Evolutionary conservation across 2,329 filamentous ascomycete genomes (phyloP).

Genomic region (Diaporthe sp.): DNA sequence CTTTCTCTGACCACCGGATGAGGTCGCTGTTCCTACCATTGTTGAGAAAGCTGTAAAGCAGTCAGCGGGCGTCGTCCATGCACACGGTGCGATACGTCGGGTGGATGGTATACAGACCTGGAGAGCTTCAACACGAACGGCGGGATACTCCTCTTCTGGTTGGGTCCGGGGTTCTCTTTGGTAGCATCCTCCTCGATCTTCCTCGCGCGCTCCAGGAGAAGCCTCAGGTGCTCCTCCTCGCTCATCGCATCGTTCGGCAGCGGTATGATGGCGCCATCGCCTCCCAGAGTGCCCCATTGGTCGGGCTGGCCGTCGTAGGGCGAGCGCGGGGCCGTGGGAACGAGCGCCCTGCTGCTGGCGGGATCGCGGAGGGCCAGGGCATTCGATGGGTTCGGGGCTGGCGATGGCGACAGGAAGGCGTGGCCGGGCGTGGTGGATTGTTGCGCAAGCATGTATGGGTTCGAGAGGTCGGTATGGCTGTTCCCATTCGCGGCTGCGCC

Average conservation of each 20-base stretch:
- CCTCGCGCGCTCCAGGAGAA: conserved; percentile 45
- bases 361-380: conserved; percentile 63
- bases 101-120: conserved; percentile 72
- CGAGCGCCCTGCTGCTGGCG: conserved; percentile 63
- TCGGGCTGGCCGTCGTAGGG: conserved; percentile 43
- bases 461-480: conserved; percentile 51
- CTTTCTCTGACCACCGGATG: conserved; percentile 96
- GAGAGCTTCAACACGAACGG: conserved; percentile 98
- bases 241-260: conserved; percentile 55
- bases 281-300: conserved; percentile 52
- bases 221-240: conserved; percentile 81
- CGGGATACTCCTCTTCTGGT: conserved; percentile 67
- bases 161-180: conserved; percentile 72
- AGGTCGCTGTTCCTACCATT: conserved; percentile 92
- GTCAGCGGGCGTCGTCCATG: conserved; percentile 36
- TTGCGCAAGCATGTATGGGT: conserved; percentile 51
- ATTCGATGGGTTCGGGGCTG: conserved; percentile 51
- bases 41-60: conserved; percentile 81
- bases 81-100: conserved; percentile 18
- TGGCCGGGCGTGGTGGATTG: conserved; percentile 36
- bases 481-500: conserved; percentile 47
- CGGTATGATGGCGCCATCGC: conserved; percentile 53
- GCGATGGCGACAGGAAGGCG: conserved; percentile 20
- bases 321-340: conserved; percentile 52
- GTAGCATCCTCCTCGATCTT: conserved; percentile 91